These are phyloP conservation scores for Leucocoprinus sp. DNA, from an alignment of 768 basidiomycete species.

Conservation along the genomic window DNA sequence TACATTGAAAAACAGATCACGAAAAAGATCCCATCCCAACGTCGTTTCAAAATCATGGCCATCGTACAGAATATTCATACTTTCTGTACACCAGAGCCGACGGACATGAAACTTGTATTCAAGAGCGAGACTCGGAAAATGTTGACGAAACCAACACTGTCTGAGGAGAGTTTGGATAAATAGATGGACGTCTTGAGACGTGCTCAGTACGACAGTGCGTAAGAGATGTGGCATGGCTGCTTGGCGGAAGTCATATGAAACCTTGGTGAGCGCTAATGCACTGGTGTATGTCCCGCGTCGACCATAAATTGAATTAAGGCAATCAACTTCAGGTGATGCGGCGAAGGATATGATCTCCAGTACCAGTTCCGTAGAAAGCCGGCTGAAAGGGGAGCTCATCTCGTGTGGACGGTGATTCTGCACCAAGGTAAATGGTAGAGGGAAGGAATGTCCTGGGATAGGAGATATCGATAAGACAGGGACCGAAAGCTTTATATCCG, in stretches of 20 bases:
- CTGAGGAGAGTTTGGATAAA: slow-evolving; percentile 25
- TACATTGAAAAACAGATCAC: slow-evolving; percentile 21
- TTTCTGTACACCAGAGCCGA: slow-evolving; percentile 27
- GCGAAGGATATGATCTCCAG: slow-evolving; percentile 24
- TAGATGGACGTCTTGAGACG: slow-evolving; percentile 19
- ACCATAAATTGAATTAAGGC: slow-evolving; percentile 6
- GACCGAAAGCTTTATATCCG: neutral
- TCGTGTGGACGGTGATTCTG: neutral
- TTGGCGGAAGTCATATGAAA: slow-evolving; percentile 26
- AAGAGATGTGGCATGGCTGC: slow-evolving; percentile 31
- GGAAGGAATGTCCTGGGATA: neutral
- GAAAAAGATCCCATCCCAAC: slow-evolving; percentile 18
- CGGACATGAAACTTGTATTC: slow-evolving; percentile 25
- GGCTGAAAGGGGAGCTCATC: neutral
- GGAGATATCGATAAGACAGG: neutral
- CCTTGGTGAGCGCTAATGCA: slow-evolving; percentile 23
- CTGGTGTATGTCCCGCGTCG: slow-evolving; percentile 16
- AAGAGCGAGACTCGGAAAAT: slow-evolving; percentile 19
- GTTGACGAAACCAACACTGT: slow-evolving; percentile 16
- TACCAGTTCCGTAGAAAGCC: neutral
- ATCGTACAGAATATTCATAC: slow-evolving; percentile 19
- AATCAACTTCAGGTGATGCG: slow-evolving; percentile 16
- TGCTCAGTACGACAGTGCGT: slow-evolving; percentile 27
- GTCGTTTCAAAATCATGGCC: slow-evolving; percentile 8
- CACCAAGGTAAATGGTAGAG: neutral